Evolutionary conservation across 768 basidiomycete species (phyloP), one percentile per base, ranked within the genome.

Genomic region (Amyloporia xantha): DNA sequence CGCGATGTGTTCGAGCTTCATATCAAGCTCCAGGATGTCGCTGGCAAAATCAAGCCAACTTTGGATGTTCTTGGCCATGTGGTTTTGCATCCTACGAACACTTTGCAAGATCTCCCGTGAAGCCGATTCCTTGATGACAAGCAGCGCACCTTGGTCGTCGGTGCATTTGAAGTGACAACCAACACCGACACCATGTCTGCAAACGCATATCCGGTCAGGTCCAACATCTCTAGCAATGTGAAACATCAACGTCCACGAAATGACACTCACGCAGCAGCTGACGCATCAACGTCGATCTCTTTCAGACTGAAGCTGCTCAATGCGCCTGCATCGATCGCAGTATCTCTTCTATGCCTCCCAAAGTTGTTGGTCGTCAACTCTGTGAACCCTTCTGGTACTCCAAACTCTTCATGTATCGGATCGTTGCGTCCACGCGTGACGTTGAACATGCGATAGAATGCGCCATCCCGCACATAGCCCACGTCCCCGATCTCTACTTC

Each of bases 41-140:
- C 28, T 48, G 12, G 55, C 53, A 40, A 56, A 57, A 19, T 25
- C 39, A 50, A 51, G 39, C 58, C 58, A 62, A 25, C 43, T 49
- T 5, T 55, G 47, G 24, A 51, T 43, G 40, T 55, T 40, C 9
- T 48, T 39, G 2, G 38, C 37, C 23, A 62, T 52, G 41, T 62
- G 57, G 11, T 40, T 36, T 15, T 15, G 20, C 35, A 43, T 36
- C 13, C n/a, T 28, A 7, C 48, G 40, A 20, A 20, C 17, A 12
- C 15, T 33, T 5, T 20, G n/a, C 21, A 51, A 39, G 17, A 25
- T 26, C 20, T 33, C 43, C 5, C 44, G 35, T 7, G 9, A n/a
- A 1, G 38, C 50, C 4, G 24, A 10, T 15, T 28, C 27, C 37
- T 38, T 46, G 27, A 54, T 38, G 12, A 48, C 10, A 2, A 54